Base-by-base conservation (phyloP, 2,329 filamentous ascomycete genomes). In the Colletotrichum zoysiae region DNA sequence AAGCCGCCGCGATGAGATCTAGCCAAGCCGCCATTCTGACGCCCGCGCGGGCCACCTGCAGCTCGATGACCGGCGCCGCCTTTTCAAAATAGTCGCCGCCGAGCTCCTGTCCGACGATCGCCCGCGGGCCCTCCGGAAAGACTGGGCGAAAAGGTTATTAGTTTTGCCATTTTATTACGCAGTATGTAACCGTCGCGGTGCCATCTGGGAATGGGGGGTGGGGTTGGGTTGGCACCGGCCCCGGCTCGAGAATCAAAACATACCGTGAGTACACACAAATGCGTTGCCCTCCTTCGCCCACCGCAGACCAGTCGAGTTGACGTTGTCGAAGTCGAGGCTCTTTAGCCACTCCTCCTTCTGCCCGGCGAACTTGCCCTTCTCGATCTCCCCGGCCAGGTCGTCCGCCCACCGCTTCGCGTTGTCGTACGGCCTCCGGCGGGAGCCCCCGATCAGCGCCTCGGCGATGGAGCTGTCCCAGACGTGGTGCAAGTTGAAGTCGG, bases 401-500 rank as follows among this genome's bases (percentile, higher is more conserved):
- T 83, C 81, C 1, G 90, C 88, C 88, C 90, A 92, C 53, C 78
- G 78, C 62, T 82, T 79, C 1, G 89, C 90, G 57, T 86, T 82
- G 6, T 80, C 78, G 70, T 86, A 89, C 1, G 86, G 79, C 80
- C 83, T 79, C 77, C 88, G 81, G 50, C 83, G 81, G 55, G 83
- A 78, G n/a, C 86, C 88, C 2, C 90, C 90, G 1, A 91, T 83
- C 76, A 88, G 81, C 77, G 90, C 88, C 81, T 92, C 90, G 0
- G 89, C 86, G 73, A 94, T 93, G 75, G 87, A 88, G 65, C 87
- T 89, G 78, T 94, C 92, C 92, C 92, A 94, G 20, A 93, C 88
- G 70, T 91, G 86, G 77, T 94, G 92, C 53, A 94, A 84, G 77
- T 94, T 94, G 67, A 88, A 85, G 38, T 83, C 79, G 40, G 80